Evolutionary conservation across 495 filamentous ascomycete species (phyloP).

Genomic region (Aspergillus biplanus): DNA sequence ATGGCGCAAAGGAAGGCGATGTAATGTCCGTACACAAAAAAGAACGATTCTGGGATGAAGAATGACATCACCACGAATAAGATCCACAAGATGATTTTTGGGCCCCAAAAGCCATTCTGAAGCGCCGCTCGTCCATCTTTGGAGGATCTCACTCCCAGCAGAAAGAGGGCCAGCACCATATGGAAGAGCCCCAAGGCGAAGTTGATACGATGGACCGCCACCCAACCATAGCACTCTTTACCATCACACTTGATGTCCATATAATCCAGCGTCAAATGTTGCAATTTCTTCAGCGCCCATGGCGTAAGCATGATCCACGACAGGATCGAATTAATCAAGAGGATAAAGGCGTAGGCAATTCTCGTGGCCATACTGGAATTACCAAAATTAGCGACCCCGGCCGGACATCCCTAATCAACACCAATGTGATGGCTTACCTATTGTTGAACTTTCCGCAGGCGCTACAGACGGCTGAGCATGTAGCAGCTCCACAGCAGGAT

Average conservation of each 20-base stretch:
- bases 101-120: slow-evolving; percentile 95
- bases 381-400: not conserved
- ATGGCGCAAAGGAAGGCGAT: slow-evolving; percentile 87
- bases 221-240: slow-evolving; percentile 91
- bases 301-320: slow-evolving; percentile 99
- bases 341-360: slow-evolving; percentile 95
- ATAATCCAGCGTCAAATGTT: slow-evolving; percentile 90
- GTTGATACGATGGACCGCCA: slow-evolving; percentile 96
- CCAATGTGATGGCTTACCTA: slow-evolving; percentile 59
- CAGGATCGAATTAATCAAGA: slow-evolving; percentile 92
- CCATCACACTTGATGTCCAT: slow-evolving; percentile 90
- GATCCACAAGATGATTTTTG: slow-evolving; percentile 85
- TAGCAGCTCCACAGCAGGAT: slow-evolving; percentile 94
- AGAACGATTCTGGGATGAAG: slow-evolving; percentile 94
- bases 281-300: slow-evolving; percentile 95
- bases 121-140: slow-evolving; percentile 84
- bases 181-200: slow-evolving; percentile 96
- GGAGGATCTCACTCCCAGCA: slow-evolving; percentile 86
- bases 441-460: slow-evolving; percentile 95
- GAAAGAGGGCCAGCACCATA: slow-evolving; percentile 75
- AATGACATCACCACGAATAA: slow-evolving; percentile 86
- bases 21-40: slow-evolving; percentile 95
- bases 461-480: slow-evolving; percentile 91
- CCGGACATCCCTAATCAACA: too few relatives aligned
- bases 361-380: slow-evolving; percentile 81